Percentiles rank a stretch among this genome's conserved stretches.
Conservation (phyloP, 352 stramenopile species). For the Phytophthora pisi region DNA sequence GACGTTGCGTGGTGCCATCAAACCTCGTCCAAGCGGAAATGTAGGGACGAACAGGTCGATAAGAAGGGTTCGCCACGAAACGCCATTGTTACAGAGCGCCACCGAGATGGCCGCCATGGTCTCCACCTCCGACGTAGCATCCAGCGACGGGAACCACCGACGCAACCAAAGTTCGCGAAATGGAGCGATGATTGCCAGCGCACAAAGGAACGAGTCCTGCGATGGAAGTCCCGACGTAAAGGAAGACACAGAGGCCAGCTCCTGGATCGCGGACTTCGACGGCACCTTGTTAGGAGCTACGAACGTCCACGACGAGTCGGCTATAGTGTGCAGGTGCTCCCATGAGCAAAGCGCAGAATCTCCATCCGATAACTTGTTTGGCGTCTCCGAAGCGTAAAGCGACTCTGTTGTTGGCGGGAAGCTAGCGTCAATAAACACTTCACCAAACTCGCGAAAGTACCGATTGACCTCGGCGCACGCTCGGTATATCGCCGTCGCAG, state of each 20-base stretch:
- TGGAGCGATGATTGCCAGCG: conserved; percentile 32
- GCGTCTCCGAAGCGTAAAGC: conserved; percentile 12
- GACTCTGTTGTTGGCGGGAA: conserved; percentile 32
- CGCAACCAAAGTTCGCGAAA: conserved; percentile 27
- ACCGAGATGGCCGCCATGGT: conserved; percentile 23
- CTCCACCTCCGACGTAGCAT: conserved; percentile 5
- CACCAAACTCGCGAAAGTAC: conserved; percentile 31
- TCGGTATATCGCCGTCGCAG: conserved; percentile 6
- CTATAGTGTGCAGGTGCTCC: conserved; percentile 33
- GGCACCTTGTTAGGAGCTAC: neutral
- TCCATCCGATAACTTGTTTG: conserved; percentile 17
- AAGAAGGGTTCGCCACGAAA: conserved; percentile 43
- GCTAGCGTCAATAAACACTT: conserved; percentile 46
- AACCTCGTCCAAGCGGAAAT: conserved; percentile 40
- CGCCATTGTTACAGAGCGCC: conserved; percentile 33
- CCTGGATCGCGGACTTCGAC: neutral
- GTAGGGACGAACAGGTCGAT: conserved; percentile 54
- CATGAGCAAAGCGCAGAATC: conserved; percentile 35
- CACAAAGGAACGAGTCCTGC: conserved; percentile 42
- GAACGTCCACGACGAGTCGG: conserved; percentile 39
- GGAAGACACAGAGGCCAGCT: conserved; percentile 4
- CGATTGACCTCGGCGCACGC: conserved; percentile 47
- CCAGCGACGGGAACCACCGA: conserved; percentile 30
- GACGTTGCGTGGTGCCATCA: conserved; percentile 29
- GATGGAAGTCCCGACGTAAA: conserved; percentile 35